Percentiles rank a stretch among this genome's conserved stretches.
These are phyloP conservation scores for Fimicolochytrium jonesii DNA, from an alignment of 192 early-diverging fungal species.

Conservation along the genomic window DNA sequence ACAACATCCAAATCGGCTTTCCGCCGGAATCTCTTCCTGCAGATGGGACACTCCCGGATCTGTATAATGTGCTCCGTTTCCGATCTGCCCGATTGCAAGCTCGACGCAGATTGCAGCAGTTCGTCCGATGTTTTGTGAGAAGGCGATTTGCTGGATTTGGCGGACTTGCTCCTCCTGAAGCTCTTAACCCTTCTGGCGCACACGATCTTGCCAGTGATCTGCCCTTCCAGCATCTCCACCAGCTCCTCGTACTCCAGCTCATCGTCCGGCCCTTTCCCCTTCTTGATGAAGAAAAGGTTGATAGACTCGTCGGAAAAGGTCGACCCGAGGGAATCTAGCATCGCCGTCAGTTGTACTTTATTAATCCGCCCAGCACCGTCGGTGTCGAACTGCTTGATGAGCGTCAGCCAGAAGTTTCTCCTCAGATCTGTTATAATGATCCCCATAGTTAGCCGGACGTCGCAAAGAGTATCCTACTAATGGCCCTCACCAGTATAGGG, in stretches of 20 bases:
- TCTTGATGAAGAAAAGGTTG: constrained; percentile 49
- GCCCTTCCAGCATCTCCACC: constrained; percentile 53
- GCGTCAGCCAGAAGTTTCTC: constrained; percentile 66
- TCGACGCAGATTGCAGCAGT: neutral
- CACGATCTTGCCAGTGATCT: constrained; percentile 30
- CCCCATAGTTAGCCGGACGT: neutral
- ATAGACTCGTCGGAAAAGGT: constrained; percentile 64
- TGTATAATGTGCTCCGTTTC: constrained; percentile 58
- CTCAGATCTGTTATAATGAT: constrained; percentile 55
- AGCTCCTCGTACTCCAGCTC: constrained; percentile 66
- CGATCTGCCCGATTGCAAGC: neutral
- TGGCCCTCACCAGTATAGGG: constrained; percentile 45
- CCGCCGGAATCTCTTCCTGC: constrained; percentile 49
- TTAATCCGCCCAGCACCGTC: constrained; percentile 61
- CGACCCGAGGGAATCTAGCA: constrained; percentile 68
- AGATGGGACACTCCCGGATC: constrained; percentile 68
- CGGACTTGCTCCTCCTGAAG: neutral
- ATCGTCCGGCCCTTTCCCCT: constrained; percentile 42
- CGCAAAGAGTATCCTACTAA: neutral
- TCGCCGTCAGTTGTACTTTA: constrained; percentile 56
- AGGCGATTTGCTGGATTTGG: neutral
- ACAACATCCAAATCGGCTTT: constrained; percentile 65
- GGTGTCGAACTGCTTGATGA: constrained; percentile 57
- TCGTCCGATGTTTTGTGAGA: neutral
- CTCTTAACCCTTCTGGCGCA: constrained; percentile 8